phyloP scores from a whole-genome alignment of 2,329 filamentous ascomycete genomes.

The Amylocarpus encephaloides region DNA sequence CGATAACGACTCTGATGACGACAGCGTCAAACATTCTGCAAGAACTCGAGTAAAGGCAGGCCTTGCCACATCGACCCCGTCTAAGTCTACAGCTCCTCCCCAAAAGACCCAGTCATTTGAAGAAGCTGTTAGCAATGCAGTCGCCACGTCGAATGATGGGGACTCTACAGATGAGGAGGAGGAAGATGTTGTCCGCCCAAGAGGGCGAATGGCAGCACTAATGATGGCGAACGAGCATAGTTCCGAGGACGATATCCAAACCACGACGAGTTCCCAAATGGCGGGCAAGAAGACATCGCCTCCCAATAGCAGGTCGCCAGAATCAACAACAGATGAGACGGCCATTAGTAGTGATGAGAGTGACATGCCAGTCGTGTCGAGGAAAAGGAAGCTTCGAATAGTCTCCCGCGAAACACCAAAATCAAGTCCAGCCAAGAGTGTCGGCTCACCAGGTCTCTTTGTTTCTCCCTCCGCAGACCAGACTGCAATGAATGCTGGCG shows the following conservation, averaged over 20 bases:
- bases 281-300: slow-evolving; percentile 40
- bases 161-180: slow-evolving; percentile 35
- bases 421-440: slow-evolving; percentile 14
- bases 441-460: slow-evolving; percentile 35
- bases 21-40: slow-evolving; percentile 18
- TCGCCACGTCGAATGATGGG: background rate
- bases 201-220: slow-evolving; percentile 57
- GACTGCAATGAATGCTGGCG: slow-evolving; percentile 30
- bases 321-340: slow-evolving; percentile 30
- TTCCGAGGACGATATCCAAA: slow-evolving; percentile 14
- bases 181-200: slow-evolving; percentile 48
- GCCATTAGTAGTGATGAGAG: slow-evolving; percentile 30
- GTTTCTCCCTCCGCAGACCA: slow-evolving; percentile 31
- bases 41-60: slow-evolving; percentile 16
- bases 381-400: slow-evolving; percentile 25
- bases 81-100: slow-evolving; percentile 9
- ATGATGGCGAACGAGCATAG: slow-evolving; percentile 42
- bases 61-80: slow-evolving; percentile 9
- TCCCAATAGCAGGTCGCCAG: slow-evolving; percentile 25
- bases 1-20: slow-evolving; percentile 42
- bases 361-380: slow-evolving; percentile 18
- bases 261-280: slow-evolving; percentile 32
- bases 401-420: slow-evolving; percentile 20
- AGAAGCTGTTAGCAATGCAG: slow-evolving; percentile 1
- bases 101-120: slow-evolving; percentile 2